phyloP scores from a whole-genome alignment of 495 filamentous ascomycete species.

The Xylaria flabelliformis region DNA sequence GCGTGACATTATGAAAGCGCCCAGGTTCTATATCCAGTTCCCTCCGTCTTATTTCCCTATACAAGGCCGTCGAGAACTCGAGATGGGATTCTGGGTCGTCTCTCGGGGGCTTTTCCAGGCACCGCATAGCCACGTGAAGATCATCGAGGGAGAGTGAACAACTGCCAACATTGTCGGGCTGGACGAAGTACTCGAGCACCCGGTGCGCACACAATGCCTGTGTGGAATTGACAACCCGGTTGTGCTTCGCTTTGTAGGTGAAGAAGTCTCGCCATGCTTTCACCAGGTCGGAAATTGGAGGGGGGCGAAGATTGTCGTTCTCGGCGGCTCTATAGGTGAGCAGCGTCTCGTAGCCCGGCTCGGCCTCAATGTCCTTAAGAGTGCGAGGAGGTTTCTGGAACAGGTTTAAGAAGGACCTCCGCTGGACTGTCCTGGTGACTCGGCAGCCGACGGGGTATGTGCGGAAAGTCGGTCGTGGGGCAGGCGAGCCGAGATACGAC shows the following conservation, averaged over 20 bases:
- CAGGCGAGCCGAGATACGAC: constrained; percentile 16
- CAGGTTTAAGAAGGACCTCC: constrained; percentile 64
- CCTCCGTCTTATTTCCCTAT: constrained; percentile 55
- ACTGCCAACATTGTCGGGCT: constrained; percentile 44
- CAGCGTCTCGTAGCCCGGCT: constrained; percentile 66
- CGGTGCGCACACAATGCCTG: constrained; percentile 65
- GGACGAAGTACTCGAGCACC: constrained; percentile 66
- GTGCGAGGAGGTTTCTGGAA: constrained; percentile 60
- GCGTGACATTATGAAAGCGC: constrained; percentile 10
- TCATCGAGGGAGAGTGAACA: constrained; percentile 55
- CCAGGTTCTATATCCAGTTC: constrained; percentile 20
- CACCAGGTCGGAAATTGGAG: constrained; percentile 62
- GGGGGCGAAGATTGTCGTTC: constrained; percentile 59
- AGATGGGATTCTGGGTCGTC: constrained; percentile 52
- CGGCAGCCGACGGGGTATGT: constrained; percentile 35
- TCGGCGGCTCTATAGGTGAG: constrained; percentile 55
- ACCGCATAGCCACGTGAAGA: constrained; percentile 53
- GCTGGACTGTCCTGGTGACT: constrained; percentile 40
- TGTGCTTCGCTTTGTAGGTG: constrained; percentile 53
- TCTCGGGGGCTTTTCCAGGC: constrained; percentile 47
- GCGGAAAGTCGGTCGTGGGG: constrained; percentile 28
- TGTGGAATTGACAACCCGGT: constrained; percentile 64
- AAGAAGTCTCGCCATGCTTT: constrained; percentile 72
- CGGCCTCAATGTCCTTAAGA: constrained; percentile 60
- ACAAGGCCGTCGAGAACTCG: constrained; percentile 62